Conservation (phyloP, 1,139 yeast species). For the Geotrichum macrosporum region DNA sequence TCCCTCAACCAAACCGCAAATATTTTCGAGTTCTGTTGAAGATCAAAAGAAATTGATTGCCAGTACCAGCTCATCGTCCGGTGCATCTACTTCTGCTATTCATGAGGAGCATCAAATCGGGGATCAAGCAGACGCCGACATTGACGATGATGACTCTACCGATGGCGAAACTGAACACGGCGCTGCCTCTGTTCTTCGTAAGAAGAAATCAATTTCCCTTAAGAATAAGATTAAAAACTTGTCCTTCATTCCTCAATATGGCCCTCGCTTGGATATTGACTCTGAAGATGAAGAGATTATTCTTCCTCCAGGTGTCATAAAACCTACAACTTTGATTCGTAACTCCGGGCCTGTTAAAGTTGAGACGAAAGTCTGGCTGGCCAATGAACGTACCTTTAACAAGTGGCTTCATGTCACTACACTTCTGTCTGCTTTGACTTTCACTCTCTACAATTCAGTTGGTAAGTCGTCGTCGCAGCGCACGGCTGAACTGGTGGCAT, state of each 20-base stretch:
- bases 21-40: constrained; percentile 15
- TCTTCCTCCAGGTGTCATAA: constrained; percentile 82
- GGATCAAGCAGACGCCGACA: constrained; percentile 31
- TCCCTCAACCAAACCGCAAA: constrained; percentile 15
- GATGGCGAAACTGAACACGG: constrained; percentile 27
- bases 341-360: constrained; percentile 89
- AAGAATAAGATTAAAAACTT: constrained; percentile 14
- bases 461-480: constrained; percentile 47
- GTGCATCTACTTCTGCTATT: constrained; percentile 20
- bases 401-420: constrained; percentile 95
- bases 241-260: constrained; percentile 31
- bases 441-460: constrained; percentile 77
- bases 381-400: constrained; percentile 94
- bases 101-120: constrained; percentile 33
- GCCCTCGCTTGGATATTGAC: constrained; percentile 53
- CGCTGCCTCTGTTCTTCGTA: constrained; percentile 11
- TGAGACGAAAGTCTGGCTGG: constrained; percentile 97
- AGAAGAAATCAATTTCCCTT: constrained; percentile 13
- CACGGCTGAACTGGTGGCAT: constrained; percentile 56
- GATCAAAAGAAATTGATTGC: constrained; percentile 19
- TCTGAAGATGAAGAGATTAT: constrained; percentile 85
- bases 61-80: constrained; percentile 12
- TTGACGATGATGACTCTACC: constrained; percentile 30
- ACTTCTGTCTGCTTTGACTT: constrained; percentile 78
- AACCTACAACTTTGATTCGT: constrained; percentile 73